These are phyloP conservation scores for cucumber (Cucumis sativus) DNA, from an alignment of 306 rosid genomes.

Conservation along the genomic window DNA sequence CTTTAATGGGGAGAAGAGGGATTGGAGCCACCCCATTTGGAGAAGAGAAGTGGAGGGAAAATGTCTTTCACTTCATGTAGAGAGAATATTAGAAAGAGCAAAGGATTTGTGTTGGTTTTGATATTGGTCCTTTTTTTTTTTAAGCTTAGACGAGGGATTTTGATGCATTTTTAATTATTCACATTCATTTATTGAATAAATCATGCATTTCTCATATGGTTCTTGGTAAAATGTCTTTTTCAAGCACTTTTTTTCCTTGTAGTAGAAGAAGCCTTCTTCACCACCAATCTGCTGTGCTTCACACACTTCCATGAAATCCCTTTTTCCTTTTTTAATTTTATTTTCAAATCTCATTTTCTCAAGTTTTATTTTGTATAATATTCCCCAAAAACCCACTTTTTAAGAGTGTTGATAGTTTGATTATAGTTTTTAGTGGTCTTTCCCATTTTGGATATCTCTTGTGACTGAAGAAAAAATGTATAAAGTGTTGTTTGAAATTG, in stretches of 20 bases:
- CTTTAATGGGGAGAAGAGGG: constrained; percentile 81
- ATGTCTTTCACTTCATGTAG: constrained; percentile 20
- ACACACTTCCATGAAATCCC: constrained; percentile 29
- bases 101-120: background rate
- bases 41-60: constrained; percentile 18
- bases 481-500: background rate
- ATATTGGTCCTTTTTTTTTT: background rate
- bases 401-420: background rate
- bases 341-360: background rate
- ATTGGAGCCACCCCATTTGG: constrained; percentile 89
- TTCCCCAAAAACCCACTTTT: constrained; percentile 15
- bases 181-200: constrained; percentile 22
- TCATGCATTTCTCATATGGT: constrained; percentile 27
- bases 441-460: constrained; percentile 33
- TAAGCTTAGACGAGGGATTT: constrained; percentile 59
- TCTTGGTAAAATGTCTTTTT: constrained; percentile 57
- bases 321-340: constrained; percentile 13
- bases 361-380: background rate
- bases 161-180: constrained; percentile 12
- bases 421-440: background rate
- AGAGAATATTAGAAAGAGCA: constrained; percentile 15
- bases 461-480: constrained; percentile 32
- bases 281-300: constrained; percentile 51
- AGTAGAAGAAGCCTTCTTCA: constrained; percentile 37
- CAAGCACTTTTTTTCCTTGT: constrained; percentile 35